Evolutionary conservation across 106 monocot species (phyloP).

Genomic region (Xerophyta viscosa): DNA sequence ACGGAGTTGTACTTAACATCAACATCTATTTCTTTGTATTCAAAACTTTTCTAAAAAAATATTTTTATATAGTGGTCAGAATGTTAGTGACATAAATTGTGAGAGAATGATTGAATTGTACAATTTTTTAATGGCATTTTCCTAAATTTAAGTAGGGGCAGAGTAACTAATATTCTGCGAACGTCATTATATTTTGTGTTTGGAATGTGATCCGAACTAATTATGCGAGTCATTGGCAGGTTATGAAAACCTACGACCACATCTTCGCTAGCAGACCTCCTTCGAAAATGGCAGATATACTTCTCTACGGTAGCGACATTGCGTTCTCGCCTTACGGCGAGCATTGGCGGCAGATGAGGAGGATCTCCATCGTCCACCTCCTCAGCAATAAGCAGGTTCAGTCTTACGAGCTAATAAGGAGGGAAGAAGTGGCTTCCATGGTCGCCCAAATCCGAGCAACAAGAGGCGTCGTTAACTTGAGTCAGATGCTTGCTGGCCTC

Average conservation of each 20-base stretch:
- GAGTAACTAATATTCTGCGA: too few species aligned
- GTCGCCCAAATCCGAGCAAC: background rate
- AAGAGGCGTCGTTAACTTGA: slow-evolving; percentile 12
- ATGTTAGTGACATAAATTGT: too few species aligned
- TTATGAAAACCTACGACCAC: background rate
- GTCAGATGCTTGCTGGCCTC: slow-evolving; percentile 4
- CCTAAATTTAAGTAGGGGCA: too few species aligned
- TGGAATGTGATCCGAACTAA: too few species aligned
- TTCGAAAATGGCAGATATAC: background rate
- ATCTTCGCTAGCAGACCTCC: slow-evolving; percentile 25
- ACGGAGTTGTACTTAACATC: too few species aligned
- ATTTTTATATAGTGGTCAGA: too few species aligned
- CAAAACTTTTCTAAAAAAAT: too few species aligned
- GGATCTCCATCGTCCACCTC: slow-evolving; percentile 13
- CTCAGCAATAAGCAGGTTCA: slow-evolving; percentile 15
- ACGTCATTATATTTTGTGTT: too few species aligned
- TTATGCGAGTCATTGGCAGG: too few species aligned
- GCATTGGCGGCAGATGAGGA: slow-evolving; percentile 29
- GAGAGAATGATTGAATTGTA: too few species aligned
- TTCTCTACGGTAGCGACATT: slow-evolving; percentile 16
- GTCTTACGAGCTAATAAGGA: slow-evolving; percentile 10
- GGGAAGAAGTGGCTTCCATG: slow-evolving; percentile 20
- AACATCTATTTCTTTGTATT: too few species aligned
- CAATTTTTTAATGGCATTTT: too few species aligned
- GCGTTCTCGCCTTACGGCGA: slow-evolving; percentile 28